Evolutionary conservation across 2,329 filamentous ascomycete species (phyloP), one percentile per base, ranked within the genome.

Genomic region (Chaetomiaceae sp.): DNA sequence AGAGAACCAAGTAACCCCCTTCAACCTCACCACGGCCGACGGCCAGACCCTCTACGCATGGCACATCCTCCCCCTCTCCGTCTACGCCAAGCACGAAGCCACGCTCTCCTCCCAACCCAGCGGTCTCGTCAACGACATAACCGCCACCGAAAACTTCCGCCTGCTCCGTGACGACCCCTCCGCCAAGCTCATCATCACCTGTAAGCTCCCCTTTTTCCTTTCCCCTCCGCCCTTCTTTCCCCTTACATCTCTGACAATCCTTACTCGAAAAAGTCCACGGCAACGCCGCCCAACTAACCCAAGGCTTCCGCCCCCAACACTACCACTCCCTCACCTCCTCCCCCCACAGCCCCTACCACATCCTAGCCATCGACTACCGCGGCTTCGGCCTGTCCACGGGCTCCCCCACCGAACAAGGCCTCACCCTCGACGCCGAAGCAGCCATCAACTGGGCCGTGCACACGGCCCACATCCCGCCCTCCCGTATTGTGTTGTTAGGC

Each of bases 1-100:
- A 92, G 88, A 83, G 66, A 90, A 91, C 62, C 92, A 97, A 72
- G 87, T 95, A 3, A 91, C 89, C 6, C 88, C 92, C 0, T 96
- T 97, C 68, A 83, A 81, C 44, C 71, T 97, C 34, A 73, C 72
- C 4, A 94, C 90, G 0, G 75, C 82, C 1, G 91, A 96, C 67
- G 82, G 84, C 36, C 85, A 91, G 68, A 82, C 75, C 2, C 73
- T 97, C 17, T 95, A 94, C 66, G 88, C 88, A 23, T 97, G 92
- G 92, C 92, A 96, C 65, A 79, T 97, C 51, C 73, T 96, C 45
- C 92, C 92, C 0, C 71, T 95, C 6, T 83, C 86, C 47, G 74
- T 89, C 0, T 95, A 95, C 67, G 75, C 83, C 6, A 77, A 86
- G 60, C 80, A 95, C 62, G 87, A 95, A 64, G 71, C 76, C 20